phyloP scores from a whole-genome alignment of 2,329 filamentous ascomycete genomes.

The Fusarium nematophilum region DNA sequence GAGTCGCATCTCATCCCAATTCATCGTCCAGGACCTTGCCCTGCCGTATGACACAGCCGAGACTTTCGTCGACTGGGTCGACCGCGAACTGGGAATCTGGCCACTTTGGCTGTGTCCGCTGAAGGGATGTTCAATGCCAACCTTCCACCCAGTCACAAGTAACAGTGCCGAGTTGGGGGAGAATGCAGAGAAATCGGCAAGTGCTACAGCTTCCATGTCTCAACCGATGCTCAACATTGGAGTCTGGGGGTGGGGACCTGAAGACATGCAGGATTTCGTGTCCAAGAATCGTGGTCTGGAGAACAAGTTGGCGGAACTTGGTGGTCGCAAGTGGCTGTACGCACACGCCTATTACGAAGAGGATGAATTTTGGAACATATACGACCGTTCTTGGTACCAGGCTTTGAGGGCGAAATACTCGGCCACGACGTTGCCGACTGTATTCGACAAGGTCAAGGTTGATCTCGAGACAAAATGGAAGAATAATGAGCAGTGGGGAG shows the following conservation, averaged over 20 bases:
- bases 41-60: slow-evolving; percentile 63
- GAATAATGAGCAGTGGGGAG: neutral
- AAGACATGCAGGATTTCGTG: slow-evolving; percentile 64
- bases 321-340: slow-evolving; percentile 85
- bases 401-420: slow-evolving; percentile 67
- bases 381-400: slow-evolving; percentile 69
- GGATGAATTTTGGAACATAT: slow-evolving; percentile 71
- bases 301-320: slow-evolving; percentile 69
- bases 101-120: slow-evolving; percentile 47
- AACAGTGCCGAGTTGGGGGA: too few relatives aligned
- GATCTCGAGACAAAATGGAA: slow-evolving; percentile 44
- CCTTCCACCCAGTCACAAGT: slow-evolving; percentile 33
- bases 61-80: slow-evolving; percentile 46
- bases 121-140: slow-evolving; percentile 26
- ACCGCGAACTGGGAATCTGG: slow-evolving; percentile 38
- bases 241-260: slow-evolving; percentile 79
- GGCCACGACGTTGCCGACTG: slow-evolving; percentile 67
- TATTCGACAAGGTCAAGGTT: slow-evolving; percentile 75
- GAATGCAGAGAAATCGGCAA: neutral
- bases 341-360: slow-evolving; percentile 81
- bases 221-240: slow-evolving; percentile 66
- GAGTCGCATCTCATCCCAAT: slow-evolving; percentile 64
- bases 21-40: slow-evolving; percentile 72
- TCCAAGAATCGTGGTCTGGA: slow-evolving; percentile 75
- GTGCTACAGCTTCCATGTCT: neutral